Evolutionary conservation across 345 rosid genomes (phyloP), one percentile per base, ranked within the genome.

Genomic region (Hibiscus tridactylites): DNA sequence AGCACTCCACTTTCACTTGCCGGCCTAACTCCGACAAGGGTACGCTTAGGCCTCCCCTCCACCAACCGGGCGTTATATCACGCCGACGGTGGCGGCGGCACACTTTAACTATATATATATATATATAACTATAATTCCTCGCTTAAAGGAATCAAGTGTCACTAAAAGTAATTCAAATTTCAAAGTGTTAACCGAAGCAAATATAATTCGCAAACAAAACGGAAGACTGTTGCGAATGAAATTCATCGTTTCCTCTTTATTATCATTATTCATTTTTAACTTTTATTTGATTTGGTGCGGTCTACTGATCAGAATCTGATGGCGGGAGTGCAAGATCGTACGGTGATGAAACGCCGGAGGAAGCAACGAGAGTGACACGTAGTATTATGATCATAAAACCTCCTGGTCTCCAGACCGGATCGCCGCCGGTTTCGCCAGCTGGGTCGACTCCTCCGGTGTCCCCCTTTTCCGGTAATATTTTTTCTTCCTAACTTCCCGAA

Each of bases 301-400:
- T 6, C 57, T 69, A 37, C 58, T 79, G 80, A 69, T 65, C 78
- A 89, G 97, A 92, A 79, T 66, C 87, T 2, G 87, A 87, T 2
- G 81, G 88, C 11, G 90, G 88, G 60, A 85, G 65, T 73, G 79
- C 62, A 54, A 82, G 82, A 71, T 84, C 98, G 71, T 80, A 69
- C 83, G 75, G 75, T 26, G 90, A 80, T 3, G 96, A 81, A 3
- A 17, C 83, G 66, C 2, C 83, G 54, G 81, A 64, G 64, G 95
- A 79, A 37, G 72, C 79, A 19, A 74, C 73, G 71, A 92, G 71
- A 85, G 93, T 95, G 70, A 88, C 99, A 31, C 82, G 97, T 5
- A 84, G 91, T 74, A 95, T 95, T 73, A 95, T 87, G 88, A 91
- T 95, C 59, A 77, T 95, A 24, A 95, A 88, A 65, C 97, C 97